phyloP scores from a whole-genome alignment of 441 rosid genomes.

The Capsella rubella region DNA sequence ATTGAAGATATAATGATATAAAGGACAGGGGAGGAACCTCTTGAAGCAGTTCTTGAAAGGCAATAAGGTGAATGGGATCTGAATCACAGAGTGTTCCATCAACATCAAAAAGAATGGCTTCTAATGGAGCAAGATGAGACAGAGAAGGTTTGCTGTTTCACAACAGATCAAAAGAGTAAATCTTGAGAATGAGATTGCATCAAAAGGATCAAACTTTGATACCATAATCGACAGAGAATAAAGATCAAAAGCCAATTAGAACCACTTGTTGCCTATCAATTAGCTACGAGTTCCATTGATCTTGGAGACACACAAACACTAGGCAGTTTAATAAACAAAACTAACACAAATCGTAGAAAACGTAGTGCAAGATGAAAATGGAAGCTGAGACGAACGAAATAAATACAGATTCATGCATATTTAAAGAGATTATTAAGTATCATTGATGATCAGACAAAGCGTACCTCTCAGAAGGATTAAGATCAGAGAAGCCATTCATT shows the following conservation, averaged over 20 bases:
- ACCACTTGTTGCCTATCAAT: neutral
- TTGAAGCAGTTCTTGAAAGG: slow-evolving; percentile 72
- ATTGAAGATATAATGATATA: neutral
- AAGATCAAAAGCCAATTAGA: neutral
- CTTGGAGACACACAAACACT: slow-evolving; percentile 22
- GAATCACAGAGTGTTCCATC: slow-evolving; percentile 98
- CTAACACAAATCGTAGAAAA: slow-evolving; percentile 1
- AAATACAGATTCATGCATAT: slow-evolving; percentile 12
- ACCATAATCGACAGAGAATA: neutral
- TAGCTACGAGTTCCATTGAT: slow-evolving; percentile 28
- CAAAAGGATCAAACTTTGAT: slow-evolving; percentile 23
- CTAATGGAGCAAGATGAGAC: slow-evolving; percentile 71
- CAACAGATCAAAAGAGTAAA: neutral
- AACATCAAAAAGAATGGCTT: slow-evolving; percentile 86
- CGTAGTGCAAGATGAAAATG: neutral
- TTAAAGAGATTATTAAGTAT: neutral
- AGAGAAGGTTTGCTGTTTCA: slow-evolving; percentile 66
- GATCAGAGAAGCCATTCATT: slow-evolving; percentile 40
- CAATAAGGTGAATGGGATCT: slow-evolving; percentile 78
- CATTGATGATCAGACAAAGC: neutral
- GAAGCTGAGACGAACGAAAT: neutral
- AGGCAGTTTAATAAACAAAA: neutral
- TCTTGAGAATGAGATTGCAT: slow-evolving; percentile 11
- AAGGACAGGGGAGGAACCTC: slow-evolving; percentile 56
- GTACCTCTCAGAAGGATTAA: slow-evolving; percentile 39